Evolutionary conservation across 2,329 filamentous ascomycete genomes (phyloP).

Genomic region (Trichoderma simmonsii): DNA sequence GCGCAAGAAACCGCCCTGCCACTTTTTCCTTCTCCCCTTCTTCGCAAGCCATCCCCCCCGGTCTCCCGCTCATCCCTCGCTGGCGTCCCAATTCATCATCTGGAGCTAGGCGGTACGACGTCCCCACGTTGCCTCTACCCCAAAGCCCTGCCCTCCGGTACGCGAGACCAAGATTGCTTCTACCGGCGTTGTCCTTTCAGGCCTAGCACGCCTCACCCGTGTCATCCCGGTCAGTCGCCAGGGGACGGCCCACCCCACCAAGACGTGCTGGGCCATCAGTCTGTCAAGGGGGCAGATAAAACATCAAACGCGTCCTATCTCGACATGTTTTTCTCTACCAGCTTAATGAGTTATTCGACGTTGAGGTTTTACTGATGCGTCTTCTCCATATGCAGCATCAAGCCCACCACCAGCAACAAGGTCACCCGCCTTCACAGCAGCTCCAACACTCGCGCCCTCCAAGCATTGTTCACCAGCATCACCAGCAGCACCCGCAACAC

Average conservation of each 20-base stretch:
- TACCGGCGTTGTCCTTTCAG: slow-evolving; percentile 41
- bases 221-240: slow-evolving; percentile 47
- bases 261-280: slow-evolving; percentile 44
- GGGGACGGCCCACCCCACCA: slow-evolving; percentile 38
- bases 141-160: slow-evolving; percentile 27
- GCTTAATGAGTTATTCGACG: slow-evolving; percentile 35
- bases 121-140: slow-evolving; percentile 27
- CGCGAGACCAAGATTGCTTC: slow-evolving; percentile 35
- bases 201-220: slow-evolving; percentile 49
- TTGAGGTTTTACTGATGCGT: slow-evolving; percentile 53
- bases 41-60: slow-evolving; percentile 12
- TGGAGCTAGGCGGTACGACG: slow-evolving; percentile 31
- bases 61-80: slow-evolving; percentile 20
- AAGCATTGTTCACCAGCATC: slow-evolving; percentile 71
- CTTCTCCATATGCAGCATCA: slow-evolving; percentile 70
- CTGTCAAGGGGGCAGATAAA: slow-evolving; percentile 48
- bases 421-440: slow-evolving; percentile 63
- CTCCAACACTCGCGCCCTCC: slow-evolving; percentile 69
- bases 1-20: slow-evolving; percentile 19
- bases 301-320: slow-evolving; percentile 48
- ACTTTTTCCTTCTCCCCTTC: slow-evolving; percentile 16
- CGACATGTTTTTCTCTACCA: slow-evolving; percentile 36
- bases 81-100: slow-evolving; percentile 15
- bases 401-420: slow-evolving; percentile 69
- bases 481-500: slow-evolving; percentile 60